Base-by-base conservation (phyloP, 768 basidiomycete species). In the Leccinum incarnatum region DNA sequence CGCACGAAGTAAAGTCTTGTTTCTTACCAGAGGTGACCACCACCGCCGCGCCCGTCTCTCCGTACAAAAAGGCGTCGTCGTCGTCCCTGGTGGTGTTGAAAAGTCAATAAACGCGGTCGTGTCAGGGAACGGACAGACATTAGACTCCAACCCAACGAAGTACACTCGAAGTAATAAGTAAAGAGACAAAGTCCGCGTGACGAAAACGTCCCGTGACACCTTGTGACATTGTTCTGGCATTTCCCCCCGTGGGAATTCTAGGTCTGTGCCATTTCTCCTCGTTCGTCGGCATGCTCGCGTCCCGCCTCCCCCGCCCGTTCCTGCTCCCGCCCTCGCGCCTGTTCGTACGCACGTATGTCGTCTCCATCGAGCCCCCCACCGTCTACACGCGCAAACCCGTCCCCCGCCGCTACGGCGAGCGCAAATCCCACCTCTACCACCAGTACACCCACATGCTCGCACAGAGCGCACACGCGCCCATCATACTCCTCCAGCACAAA, bases 41-140 rank as follows among this genome's bases (percentile, higher is more conserved):
- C 62, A 70, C 69, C 51, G 72, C 57, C 55, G 74, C 69, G 47
- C 75, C 63, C 46, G 83, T 76, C 59, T 81, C 81, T 57, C 89
- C 89, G 65, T 91, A 91, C 62, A 91, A 75, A 69, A 88, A 90
- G 25, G 89, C 88, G 72, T 91, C 89, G 67, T 92, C 89, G 75
- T 90, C 89, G 69, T 90, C 88, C 83, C 84, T 86, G 63, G 53
- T 58, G 54, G 61, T 53, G 48, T 34, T 55, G 57, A 48, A 36
- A 49, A 36, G 73, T 74, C 55, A 74, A 69, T 72, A 56, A 64
- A 63, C 30, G 59, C 51, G 52, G 51, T 51, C 53, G 64, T 60
- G 40, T 58, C 27, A 60, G 60, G 9, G 58, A 66, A 63, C 51
- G 51, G 59, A 71, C 69, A 53, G 70, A 72, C 71, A 72, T 72